Conservation (phyloP, 495 filamentous ascomycete species). For the Talaromyces liani region DNA sequence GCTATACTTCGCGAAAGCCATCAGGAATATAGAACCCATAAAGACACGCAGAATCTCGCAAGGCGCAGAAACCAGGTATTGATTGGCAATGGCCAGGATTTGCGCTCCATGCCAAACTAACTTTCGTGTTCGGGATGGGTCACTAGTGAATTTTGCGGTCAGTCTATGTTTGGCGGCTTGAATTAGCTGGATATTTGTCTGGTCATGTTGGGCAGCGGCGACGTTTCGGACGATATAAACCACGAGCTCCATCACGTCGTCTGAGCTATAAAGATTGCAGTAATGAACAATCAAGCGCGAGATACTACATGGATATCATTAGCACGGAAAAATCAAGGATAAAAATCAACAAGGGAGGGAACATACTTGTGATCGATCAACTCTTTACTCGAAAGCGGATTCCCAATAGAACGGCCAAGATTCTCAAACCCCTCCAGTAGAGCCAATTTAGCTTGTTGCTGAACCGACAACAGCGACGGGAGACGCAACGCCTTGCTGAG, state of each 20-base stretch:
- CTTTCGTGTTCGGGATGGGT: constrained; percentile 1
- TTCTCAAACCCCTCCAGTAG: constrained; percentile 4
- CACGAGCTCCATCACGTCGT: constrained; percentile 6
- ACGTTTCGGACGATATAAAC: constrained; percentile 5
- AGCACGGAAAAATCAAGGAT: not conserved
- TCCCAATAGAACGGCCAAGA: not conserved
- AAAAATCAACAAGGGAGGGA: not conserved
- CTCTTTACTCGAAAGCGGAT: constrained; percentile 1
- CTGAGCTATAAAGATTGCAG: constrained; percentile 5
- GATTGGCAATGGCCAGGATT: constrained; percentile 3
- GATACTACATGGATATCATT: not conserved
- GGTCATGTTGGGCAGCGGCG: not conserved
- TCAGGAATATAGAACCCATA: constrained; percentile 6
- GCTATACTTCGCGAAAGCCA: constrained; percentile 4
- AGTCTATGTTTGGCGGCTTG: constrained; percentile 2
- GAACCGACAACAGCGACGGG: not conserved
- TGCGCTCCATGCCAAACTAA: constrained; percentile 5
- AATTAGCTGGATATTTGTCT: not conserved
- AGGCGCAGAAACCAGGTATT: constrained; percentile 6
- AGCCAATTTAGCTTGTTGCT: not conserved
- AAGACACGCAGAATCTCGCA: constrained; percentile 7
- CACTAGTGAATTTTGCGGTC: not conserved
- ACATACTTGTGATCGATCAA: constrained; percentile 5
- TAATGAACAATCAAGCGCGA: constrained; percentile 7
- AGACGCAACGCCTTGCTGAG: not conserved